Evolutionary conservation across 1,284 basidiomycete species (phyloP).

Genomic region (Ceratobasidium sp.): DNA sequence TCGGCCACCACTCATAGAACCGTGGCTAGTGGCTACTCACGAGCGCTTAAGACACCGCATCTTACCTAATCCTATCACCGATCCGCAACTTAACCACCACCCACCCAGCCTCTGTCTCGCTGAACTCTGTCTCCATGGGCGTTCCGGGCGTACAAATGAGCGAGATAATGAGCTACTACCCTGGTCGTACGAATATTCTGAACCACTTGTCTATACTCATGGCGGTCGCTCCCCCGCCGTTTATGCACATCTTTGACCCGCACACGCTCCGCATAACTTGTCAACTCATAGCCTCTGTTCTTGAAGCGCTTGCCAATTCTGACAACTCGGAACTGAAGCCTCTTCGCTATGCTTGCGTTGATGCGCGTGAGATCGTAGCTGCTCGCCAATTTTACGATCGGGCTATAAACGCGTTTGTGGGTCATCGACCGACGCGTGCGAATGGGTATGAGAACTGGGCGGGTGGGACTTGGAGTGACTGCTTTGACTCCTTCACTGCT

Average conservation of each 20-base stretch:
- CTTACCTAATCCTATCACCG: too few species aligned
- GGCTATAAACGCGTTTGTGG: constrained; percentile 67
- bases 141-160: not conserved
- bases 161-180: constrained; percentile 45
- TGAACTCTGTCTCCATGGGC: not conserved
- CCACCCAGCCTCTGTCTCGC: too few species aligned
- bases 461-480: constrained; percentile 63
- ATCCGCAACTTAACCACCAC: too few species aligned
- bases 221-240: constrained; percentile 66
- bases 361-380: constrained; percentile 74
- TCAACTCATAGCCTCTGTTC: constrained; percentile 35
- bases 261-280: constrained; percentile 61
- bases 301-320: constrained; percentile 5
- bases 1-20: too few species aligned
- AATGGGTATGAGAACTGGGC: constrained; percentile 69
- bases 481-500: constrained; percentile 73
- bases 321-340: constrained; percentile 12
- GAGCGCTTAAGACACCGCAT: too few species aligned
- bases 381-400: constrained; percentile 74
- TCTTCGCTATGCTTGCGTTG: constrained; percentile 60
- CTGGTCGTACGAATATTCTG: constrained; percentile 54
- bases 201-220: constrained; percentile 62
- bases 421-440: constrained; percentile 67
- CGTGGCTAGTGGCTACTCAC: too few species aligned
- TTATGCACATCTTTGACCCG: constrained; percentile 76